phyloP scores from a whole-genome alignment of 2,329 filamentous ascomycete genomes.

The Bipolaris gigantea region DNA sequence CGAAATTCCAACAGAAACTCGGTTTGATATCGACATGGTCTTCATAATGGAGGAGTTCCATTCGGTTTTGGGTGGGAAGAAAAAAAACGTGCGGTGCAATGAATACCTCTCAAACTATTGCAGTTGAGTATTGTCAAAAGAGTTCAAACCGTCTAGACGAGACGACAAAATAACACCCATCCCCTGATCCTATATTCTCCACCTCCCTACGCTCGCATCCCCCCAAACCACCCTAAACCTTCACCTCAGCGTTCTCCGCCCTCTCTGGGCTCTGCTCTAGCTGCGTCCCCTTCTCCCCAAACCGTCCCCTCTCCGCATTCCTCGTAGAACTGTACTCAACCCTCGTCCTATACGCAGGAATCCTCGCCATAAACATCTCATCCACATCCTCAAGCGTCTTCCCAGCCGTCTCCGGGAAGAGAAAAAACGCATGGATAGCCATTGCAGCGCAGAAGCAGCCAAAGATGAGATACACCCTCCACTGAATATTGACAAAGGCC shows the following conservation, averaged over 20 bases:
- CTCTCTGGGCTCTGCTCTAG: conserved; percentile 25
- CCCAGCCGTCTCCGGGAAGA: conserved; percentile 69
- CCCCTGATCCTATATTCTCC: no score
- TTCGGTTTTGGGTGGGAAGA: no score
- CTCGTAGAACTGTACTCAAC: conserved; percentile 29
- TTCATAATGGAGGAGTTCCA: no score
- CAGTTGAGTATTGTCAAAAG: no score
- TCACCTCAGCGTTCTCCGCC: conserved; percentile 22
- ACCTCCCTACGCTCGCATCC: no score
- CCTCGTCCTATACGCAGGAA: conserved; percentile 60
- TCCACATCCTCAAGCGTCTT: conserved; percentile 78
- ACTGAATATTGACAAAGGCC: conserved; percentile 60
- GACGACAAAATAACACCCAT: no score
- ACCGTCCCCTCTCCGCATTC: conserved; percentile 27
- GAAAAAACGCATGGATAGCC: conserved; percentile 68
- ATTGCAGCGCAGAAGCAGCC: conserved; percentile 70
- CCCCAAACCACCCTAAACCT: conserved; percentile 3
- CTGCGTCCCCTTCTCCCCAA: conserved; percentile 29
- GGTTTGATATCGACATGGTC: no score
- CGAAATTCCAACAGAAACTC: no score
- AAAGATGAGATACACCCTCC: conserved; percentile 73
- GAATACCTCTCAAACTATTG: no score
- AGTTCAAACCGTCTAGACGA: no score
- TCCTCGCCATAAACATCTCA: conserved; percentile 64
- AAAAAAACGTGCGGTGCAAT: no score